These are phyloP conservation scores for Metarhizium rileyi DNA, from an alignment of 2,329 filamentous ascomycete species.

Conservation along the genomic window DNA sequence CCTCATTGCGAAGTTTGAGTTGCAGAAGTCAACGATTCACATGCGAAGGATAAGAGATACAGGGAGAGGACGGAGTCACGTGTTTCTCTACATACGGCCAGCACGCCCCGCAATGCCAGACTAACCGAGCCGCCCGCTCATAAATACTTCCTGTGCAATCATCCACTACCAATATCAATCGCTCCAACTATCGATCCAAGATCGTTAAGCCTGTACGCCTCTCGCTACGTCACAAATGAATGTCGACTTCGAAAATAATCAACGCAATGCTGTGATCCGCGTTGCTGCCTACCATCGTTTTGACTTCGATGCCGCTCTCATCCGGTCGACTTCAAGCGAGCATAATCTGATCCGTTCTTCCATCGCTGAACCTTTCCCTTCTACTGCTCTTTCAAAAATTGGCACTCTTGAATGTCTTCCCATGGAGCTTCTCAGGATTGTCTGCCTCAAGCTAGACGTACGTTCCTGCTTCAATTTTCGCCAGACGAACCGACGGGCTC, in stretches of 20 bases:
- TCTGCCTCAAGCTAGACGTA: neutral
- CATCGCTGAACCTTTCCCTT: neutral
- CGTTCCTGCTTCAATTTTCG: slow-evolving; percentile 5
- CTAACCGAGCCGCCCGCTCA: too few species aligned
- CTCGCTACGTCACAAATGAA: too few species aligned
- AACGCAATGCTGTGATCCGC: neutral
- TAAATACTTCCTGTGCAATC: too few species aligned
- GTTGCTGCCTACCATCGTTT: neutral
- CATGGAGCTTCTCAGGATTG: neutral
- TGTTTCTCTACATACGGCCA: neutral
- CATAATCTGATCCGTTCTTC: neutral
- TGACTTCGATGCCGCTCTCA: neutral
- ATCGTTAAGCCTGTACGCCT: too few species aligned
- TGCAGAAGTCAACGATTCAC: neutral
- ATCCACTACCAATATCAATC: too few species aligned
- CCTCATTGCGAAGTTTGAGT: neutral
- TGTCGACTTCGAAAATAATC: neutral
- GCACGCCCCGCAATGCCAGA: too few species aligned
- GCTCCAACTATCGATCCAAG: too few species aligned
- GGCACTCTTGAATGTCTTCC: neutral
- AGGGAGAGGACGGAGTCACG: neutral
- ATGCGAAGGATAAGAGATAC: neutral
- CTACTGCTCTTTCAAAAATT: neutral
- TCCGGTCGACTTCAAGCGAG: neutral
- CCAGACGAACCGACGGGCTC: slow-evolving; percentile 2